Conservation (phyloP, 2,329 filamentous ascomycete species). For the Trichophyton benhamiae region DNA sequence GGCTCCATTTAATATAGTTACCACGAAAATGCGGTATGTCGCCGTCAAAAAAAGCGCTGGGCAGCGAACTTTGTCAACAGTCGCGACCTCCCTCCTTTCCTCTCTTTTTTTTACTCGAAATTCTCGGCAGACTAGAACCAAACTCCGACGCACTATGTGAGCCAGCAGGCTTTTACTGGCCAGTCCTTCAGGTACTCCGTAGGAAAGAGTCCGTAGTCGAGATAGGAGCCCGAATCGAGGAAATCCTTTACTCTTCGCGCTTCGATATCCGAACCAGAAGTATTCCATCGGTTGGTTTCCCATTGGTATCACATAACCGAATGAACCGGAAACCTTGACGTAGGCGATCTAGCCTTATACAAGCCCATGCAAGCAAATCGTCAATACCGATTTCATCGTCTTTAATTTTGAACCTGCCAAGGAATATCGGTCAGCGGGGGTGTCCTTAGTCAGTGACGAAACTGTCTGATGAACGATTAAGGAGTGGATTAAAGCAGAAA, state of each 20-base stretch:
- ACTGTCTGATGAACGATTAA: not conserved
- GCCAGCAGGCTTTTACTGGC: not conserved
- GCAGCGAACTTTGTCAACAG: too few species aligned
- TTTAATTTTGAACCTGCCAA: slow-evolving; percentile 62
- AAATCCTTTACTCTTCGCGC: slow-evolving; percentile 10
- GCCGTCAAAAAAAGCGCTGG: not conserved
- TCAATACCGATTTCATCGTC: slow-evolving; percentile 74
- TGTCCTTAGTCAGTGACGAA: not conserved
- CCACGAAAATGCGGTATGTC: not conserved
- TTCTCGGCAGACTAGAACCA: not conserved
- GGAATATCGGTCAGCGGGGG: not conserved
- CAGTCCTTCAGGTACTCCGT: not conserved
- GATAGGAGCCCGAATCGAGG: not conserved
- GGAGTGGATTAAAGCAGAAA: not conserved
- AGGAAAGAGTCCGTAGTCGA: not conserved
- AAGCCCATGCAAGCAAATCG: slow-evolving; percentile 74
- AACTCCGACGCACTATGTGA: not conserved
- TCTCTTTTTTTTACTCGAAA: not conserved
- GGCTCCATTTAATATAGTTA: slow-evolving; percentile 3
- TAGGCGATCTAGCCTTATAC: slow-evolving; percentile 70
- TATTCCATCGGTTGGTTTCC: slow-evolving; percentile 52
- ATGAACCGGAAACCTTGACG: slow-evolving; percentile 65
- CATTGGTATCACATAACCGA: slow-evolving; percentile 58
- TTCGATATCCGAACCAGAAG: slow-evolving; percentile 66
- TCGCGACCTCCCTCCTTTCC: not conserved